Conservation (phyloP, 2,329 filamentous ascomycete genomes). For the Aphanocladium album region DNA sequence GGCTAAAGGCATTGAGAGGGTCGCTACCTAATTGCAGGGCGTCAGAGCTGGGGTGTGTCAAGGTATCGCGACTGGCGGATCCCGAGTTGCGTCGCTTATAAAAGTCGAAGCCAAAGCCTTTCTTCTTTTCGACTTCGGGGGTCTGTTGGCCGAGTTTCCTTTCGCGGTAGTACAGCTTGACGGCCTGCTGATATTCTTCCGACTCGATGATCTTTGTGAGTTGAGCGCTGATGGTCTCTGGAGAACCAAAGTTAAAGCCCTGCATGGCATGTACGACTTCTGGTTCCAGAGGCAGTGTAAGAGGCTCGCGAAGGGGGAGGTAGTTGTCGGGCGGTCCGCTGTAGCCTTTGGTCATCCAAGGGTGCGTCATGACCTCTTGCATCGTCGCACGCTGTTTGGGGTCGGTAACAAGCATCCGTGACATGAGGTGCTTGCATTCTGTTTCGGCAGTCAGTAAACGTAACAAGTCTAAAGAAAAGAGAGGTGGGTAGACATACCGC, state of each 20-base stretch:
- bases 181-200: slow-evolving; percentile 84
- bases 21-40: slow-evolving; percentile 77
- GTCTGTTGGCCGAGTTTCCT: slow-evolving; percentile 52
- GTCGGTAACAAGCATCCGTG: slow-evolving; percentile 93
- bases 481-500: slow-evolving; percentile 53
- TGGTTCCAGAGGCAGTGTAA: slow-evolving; percentile 77
- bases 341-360: slow-evolving; percentile 94
- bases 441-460: slow-evolving; percentile 10
- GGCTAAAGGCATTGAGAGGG: slow-evolving; percentile 88
- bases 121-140: slow-evolving; percentile 72
- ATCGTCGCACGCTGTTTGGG: slow-evolving; percentile 81
- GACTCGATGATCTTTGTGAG: slow-evolving; percentile 84
- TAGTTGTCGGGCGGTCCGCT: slow-evolving; percentile 83
- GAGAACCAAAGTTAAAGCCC: slow-evolving; percentile 91
- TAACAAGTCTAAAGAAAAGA: background rate
- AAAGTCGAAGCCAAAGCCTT: slow-evolving; percentile 88
- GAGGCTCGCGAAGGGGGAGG: slow-evolving; percentile 73
- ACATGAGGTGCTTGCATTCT: slow-evolving; percentile 94
- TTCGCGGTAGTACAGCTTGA: slow-evolving; percentile 66
- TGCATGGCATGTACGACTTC: slow-evolving; percentile 91
- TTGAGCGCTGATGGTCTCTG: slow-evolving; percentile 76
- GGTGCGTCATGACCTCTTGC: slow-evolving; percentile 87
- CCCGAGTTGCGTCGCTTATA: slow-evolving; percentile 87
- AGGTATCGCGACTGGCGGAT: slow-evolving; percentile 78
- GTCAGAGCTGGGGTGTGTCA: slow-evolving; percentile 79